Conservation (phyloP, 805 yeast genomes). For the Cyberlindnera xishuangbannaensis region DNA sequence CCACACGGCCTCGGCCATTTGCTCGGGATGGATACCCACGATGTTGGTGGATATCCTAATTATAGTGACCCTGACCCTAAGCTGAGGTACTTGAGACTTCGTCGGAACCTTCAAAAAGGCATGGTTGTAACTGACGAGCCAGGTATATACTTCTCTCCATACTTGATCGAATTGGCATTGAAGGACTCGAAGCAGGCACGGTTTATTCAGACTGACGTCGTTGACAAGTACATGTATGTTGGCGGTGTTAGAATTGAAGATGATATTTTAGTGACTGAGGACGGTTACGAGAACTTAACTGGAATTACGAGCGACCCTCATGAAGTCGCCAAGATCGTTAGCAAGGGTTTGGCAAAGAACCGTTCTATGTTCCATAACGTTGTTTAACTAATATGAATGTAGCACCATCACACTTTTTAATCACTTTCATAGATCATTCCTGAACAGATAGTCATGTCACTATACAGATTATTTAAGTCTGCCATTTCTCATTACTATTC, state of each 20-base stretch:
- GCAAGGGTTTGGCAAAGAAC: slow-evolving; percentile 59
- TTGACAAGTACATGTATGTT: slow-evolving; percentile 75
- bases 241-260: slow-evolving; percentile 99
- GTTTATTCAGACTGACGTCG: slow-evolving; percentile 51
- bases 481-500: too few relatives aligned
- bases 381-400: too few relatives aligned
- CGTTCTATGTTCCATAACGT: slow-evolving; percentile 52
- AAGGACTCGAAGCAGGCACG: slow-evolving; percentile 33
- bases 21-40: slow-evolving; percentile 94
- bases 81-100: slow-evolving; percentile 70
- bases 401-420: too few relatives aligned
- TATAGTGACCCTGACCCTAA: slow-evolving; percentile 79
- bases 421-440: too few relatives aligned
- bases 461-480: too few relatives aligned
- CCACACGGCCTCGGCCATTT: slow-evolving; percentile 97
- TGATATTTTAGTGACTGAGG: slow-evolving; percentile 71
- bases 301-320: slow-evolving; percentile 79
- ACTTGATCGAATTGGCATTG: slow-evolving; percentile 60
- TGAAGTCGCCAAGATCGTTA: slow-evolving; percentile 74
- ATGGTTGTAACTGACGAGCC: slow-evolving; percentile 96
- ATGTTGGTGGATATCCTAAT: slow-evolving; percentile 85
- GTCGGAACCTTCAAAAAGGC: slow-evolving; percentile 63
- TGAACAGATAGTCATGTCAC: too few relatives aligned
- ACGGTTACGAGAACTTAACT: slow-evolving; percentile 79
- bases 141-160: slow-evolving; percentile 86